These are phyloP conservation scores for Pilatotrama ljubarskyi DNA, from an alignment of 768 basidiomycete species.

Conservation along the genomic window DNA sequence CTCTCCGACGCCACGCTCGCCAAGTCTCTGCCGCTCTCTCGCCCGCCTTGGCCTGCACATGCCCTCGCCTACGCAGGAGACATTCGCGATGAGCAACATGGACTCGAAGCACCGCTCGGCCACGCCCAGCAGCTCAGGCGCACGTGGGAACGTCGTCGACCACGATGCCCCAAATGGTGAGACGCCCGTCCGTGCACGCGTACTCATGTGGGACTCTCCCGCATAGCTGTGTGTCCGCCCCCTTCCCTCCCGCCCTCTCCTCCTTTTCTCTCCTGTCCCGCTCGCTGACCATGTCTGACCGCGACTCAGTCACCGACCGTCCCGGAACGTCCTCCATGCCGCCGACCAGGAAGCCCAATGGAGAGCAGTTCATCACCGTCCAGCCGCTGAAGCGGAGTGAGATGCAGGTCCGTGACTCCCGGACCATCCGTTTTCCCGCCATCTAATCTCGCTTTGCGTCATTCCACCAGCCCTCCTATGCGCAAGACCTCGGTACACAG, in stretches of 20 bases:
- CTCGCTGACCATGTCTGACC: slow-evolving; percentile 20
- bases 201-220: neutral
- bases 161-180: slow-evolving; percentile 61
- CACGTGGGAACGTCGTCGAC: slow-evolving; percentile 67
- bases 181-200: slow-evolving; percentile 20
- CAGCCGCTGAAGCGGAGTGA: slow-evolving; percentile 82
- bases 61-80: neutral
- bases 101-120: slow-evolving; percentile 58
- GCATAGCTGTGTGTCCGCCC: slow-evolving; percentile 3
- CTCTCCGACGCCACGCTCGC: neutral
- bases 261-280: slow-evolving; percentile 1
- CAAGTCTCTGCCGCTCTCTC: neutral
- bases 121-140: slow-evolving; percentile 36
- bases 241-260: neutral
- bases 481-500: slow-evolving; percentile 79
- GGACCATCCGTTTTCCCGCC: slow-evolving; percentile 10
- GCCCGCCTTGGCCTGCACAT: neutral
- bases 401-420: slow-evolving; percentile 66
- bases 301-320: slow-evolving; percentile 60
- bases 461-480: slow-evolving; percentile 75
- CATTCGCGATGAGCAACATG: slow-evolving; percentile 17
- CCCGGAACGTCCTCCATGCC: neutral
- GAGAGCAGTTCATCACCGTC: slow-evolving; percentile 63
- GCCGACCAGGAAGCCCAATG: slow-evolving; percentile 16
- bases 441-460: slow-evolving; percentile 10